These are phyloP conservation scores for Mycena vitilis DNA, from an alignment of 768 basidiomycete genomes.

Conservation along the genomic window DNA sequence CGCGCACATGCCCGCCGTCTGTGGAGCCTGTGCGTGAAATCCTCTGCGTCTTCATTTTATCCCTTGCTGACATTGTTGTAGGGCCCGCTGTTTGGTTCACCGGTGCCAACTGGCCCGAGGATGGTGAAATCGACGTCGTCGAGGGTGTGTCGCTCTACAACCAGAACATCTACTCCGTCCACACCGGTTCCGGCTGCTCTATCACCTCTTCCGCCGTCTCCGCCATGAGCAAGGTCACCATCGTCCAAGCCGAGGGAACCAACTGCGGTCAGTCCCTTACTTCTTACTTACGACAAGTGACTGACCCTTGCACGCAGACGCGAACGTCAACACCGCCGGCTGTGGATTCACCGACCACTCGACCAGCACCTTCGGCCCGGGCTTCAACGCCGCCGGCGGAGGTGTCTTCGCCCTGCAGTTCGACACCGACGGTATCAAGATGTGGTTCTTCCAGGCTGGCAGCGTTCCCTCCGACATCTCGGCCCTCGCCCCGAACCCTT, in stretches of 20 bases:
- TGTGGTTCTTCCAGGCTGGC: slow-evolving; percentile 59
- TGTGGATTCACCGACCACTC: slow-evolving; percentile 53
- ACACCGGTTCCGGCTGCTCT: slow-evolving; percentile 37
- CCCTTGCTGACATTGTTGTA: background rate
- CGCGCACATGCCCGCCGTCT: slow-evolving; percentile 51
- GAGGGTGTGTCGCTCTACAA: slow-evolving; percentile 30
- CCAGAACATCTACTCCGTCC: slow-evolving; percentile 38
- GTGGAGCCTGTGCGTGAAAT: slow-evolving; percentile 46
- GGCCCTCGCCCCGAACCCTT: slow-evolving; percentile 48
- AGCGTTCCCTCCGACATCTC: slow-evolving; percentile 51
- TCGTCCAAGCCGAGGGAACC: slow-evolving; percentile 21
- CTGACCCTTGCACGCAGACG: slow-evolving; percentile 20
- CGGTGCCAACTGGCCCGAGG: slow-evolving; percentile 35
- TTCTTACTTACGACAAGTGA: background rate
- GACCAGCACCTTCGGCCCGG: slow-evolving; percentile 52
- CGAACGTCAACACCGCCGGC: slow-evolving; percentile 48
- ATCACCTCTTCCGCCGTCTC: slow-evolving; percentile 25
- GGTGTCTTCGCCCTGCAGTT: slow-evolving; percentile 58
- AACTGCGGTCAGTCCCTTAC: slow-evolving; percentile 22
- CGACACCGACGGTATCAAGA: slow-evolving; percentile 52
- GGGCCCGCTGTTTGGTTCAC: slow-evolving; percentile 34
- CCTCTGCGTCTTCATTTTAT: background rate
- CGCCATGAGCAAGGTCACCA: slow-evolving; percentile 19
- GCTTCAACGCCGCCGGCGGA: slow-evolving; percentile 56
- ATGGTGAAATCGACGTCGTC: slow-evolving; percentile 31